Base-by-base conservation (phyloP, 2,329 filamentous ascomycete genomes). In the Ceratocystis alfenasii region DNA sequence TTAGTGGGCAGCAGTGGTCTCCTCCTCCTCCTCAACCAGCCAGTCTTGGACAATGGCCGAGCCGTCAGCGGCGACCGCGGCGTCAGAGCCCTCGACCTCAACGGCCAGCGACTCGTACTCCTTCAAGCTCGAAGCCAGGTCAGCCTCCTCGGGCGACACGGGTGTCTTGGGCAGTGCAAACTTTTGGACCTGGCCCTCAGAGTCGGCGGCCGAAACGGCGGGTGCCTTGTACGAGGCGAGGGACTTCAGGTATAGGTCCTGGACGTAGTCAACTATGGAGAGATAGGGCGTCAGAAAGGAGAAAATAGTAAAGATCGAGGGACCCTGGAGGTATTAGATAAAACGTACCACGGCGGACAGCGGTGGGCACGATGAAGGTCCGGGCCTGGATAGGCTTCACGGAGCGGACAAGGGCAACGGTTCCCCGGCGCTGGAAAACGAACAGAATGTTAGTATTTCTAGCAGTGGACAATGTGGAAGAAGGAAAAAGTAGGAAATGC, bases 201-300 rank as follows among this genome's bases (percentile, higher is more conserved):
- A 81, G 75, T 97, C 94, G 73, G 85, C 84, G 70, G 90, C 83
- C 83, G 96, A 96, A 79, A 93, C 76, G 71, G 85, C 81, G 66
- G 89, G 81, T 70, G 87, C 81, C 85, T 97, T 97, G 88, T 96
- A 97, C 78, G 86, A 85, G 81, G 93, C 94, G 75, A 99, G 86
- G 80, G 97, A 92, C 78, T 87, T 88, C 72, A 99, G 86, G 83
- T 99, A 99, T 75, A 99, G 85, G 76, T 97, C 93, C 80, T 97
- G 94, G 73, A 99, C 90, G 74, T 96, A 86, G 78, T 99, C 94
- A 85, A 90, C 94, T 97, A 75, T 70, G 63, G 30, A 44, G 55
- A 65, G 17, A 68, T 4, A 61, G n/a, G 28, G 36, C 12, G 36
- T 41, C 36, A 41, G 20, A 36, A 61, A 22, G 15, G 20, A 33